Evolutionary conservation across 108 stramenopile genomes (phyloP).

Genomic region (Cyclostephanos tholiformis): DNA sequence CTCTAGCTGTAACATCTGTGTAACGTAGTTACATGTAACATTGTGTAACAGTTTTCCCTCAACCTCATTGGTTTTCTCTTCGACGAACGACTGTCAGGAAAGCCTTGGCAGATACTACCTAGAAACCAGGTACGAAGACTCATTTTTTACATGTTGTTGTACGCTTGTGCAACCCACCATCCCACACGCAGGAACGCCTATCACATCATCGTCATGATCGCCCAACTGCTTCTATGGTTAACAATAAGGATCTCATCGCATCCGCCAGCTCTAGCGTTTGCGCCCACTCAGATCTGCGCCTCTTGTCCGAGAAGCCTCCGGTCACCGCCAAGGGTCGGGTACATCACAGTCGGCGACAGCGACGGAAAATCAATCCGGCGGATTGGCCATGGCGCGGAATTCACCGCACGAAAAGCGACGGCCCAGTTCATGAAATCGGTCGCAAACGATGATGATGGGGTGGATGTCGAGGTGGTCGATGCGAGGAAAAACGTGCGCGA

Average conservation of each 20-base stretch:
- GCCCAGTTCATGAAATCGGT: neutral
- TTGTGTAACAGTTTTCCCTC: no score
- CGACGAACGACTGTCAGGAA: no score
- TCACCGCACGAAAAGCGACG: neutral
- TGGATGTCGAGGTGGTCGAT: conserved; percentile 18
- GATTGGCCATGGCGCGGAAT: neutral
- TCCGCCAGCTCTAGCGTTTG: neutral
- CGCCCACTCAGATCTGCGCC: neutral
- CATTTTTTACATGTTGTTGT: no score
- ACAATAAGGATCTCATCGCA: neutral
- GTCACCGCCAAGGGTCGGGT: neutral
- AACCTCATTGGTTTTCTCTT: no score
- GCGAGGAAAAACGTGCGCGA: conserved; percentile 28
- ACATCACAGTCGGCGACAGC: neutral
- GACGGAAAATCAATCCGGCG: neutral
- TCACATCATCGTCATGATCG: neutral
- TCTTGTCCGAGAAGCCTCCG: neutral
- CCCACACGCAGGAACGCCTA: no score
- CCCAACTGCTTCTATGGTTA: neutral
- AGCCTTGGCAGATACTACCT: no score
- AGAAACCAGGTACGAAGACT: no score
- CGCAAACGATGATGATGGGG: conserved; percentile 5
- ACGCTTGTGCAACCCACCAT: no score
- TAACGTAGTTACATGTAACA: no score
- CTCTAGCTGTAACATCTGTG: no score